Evolutionary conservation across 495 filamentous ascomycete species (phyloP).

Genomic region (Penicillium turbatum): DNA sequence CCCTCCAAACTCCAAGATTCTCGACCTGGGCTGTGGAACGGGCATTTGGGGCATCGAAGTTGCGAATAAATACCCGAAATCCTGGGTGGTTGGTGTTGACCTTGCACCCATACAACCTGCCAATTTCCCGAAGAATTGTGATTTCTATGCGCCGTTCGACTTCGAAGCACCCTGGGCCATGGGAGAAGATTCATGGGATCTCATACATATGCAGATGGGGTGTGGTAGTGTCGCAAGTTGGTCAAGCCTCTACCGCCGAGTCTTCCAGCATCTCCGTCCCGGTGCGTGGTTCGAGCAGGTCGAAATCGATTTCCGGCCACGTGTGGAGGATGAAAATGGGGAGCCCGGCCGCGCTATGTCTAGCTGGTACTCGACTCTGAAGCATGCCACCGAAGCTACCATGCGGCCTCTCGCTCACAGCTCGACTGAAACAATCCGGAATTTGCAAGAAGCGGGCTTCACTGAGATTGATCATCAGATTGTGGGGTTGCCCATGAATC

Average conservation of each 20-base stretch:
- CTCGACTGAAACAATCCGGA: conserved; percentile 52
- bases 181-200: conserved; percentile 72
- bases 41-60: conserved; percentile 92
- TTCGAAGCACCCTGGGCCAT: conserved; percentile 79
- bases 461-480: conserved; percentile 73
- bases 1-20: conserved; percentile 50
- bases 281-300: conserved; percentile 83
- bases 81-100: conserved; percentile 70
- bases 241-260: conserved; percentile 66
- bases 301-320: conserved; percentile 84
- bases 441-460: conserved; percentile 71
- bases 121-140: conserved; percentile 65
- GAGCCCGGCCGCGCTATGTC: conserved; percentile 38
- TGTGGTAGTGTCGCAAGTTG: conserved; percentile 76
- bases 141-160: conserved; percentile 64
- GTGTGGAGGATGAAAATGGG: conserved; percentile 56
- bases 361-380: conserved; percentile 66
- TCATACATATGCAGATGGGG: conserved; percentile 82
- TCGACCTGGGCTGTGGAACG: conserved; percentile 85
- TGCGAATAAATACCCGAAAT: conserved; percentile 59
- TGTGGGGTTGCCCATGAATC: conserved; percentile 69
- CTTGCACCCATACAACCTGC: conserved; percentile 76
- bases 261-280: conserved; percentile 76
- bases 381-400: conserved; percentile 62
- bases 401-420: conserved; percentile 66